Evolutionary conservation across 257 asterid species (phyloP).

Genomic region (Solanum neorickii): DNA sequence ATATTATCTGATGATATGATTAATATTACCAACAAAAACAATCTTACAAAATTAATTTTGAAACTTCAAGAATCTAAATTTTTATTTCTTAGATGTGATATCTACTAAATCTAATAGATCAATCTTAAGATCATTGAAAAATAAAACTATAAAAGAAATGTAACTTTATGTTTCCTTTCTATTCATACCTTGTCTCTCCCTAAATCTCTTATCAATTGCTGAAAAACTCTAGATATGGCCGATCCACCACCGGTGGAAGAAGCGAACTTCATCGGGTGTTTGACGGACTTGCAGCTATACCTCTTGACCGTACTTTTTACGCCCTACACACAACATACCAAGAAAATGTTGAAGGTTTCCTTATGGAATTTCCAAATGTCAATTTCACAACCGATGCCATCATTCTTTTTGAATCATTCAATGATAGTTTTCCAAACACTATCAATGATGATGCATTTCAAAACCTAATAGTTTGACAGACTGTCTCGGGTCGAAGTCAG

Average conservation of each 20-base stretch:
- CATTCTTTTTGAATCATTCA: slow-evolving; percentile 53
- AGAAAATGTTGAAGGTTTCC: not conserved
- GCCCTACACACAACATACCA: slow-evolving; percentile 10
- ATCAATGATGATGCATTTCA: not conserved
- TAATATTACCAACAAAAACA: too few species aligned
- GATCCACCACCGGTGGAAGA: slow-evolving; percentile 3
- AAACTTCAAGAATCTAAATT: too few species aligned
- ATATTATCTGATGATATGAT: too few species aligned
- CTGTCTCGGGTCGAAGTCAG: not conserved
- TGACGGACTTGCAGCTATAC: slow-evolving; percentile 22
- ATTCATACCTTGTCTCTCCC: not conserved
- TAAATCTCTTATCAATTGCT: not conserved
- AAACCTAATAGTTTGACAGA: not conserved
- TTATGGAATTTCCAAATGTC: slow-evolving; percentile 3
- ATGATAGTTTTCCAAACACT: slow-evolving; percentile 30
- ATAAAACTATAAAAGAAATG: not conserved
- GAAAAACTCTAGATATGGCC: slow-evolving; percentile 10
- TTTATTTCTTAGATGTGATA: not conserved
- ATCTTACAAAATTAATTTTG: too few species aligned
- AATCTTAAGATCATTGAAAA: not conserved
- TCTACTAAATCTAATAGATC: not conserved
- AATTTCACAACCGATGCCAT: slow-evolving; percentile 29
- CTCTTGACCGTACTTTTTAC: slow-evolving; percentile 30
- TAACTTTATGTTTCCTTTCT: not conserved
- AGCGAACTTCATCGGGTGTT: slow-evolving; percentile 6